Conservation (phyloP, 306 rosid species). For the Prunus padus region DNA sequence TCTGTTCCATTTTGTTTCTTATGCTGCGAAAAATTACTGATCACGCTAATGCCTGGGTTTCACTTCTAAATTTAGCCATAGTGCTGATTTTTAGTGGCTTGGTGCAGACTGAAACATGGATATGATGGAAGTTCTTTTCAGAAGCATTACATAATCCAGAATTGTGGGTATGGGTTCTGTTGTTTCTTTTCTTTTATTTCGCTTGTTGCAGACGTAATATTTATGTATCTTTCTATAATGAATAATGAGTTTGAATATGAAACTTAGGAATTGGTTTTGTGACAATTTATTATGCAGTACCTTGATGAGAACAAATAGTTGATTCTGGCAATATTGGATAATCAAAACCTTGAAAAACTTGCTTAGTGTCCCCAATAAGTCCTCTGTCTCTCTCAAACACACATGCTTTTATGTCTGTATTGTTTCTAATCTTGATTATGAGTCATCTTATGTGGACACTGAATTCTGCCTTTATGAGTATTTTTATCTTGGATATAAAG, state of each 20-base stretch:
- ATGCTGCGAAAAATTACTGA: too few relatives aligned
- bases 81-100: neutral
- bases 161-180: slow-evolving; percentile 44
- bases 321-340: slow-evolving; percentile 92
- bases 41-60: too few relatives aligned
- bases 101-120: slow-evolving; percentile 60
- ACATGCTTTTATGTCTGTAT: too few relatives aligned
- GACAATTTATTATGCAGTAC: slow-evolving; percentile 50
- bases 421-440: too few relatives aligned
- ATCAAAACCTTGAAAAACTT: slow-evolving; percentile 93
- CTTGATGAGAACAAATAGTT: slow-evolving; percentile 95
- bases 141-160: slow-evolving; percentile 51
- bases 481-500: too few relatives aligned
- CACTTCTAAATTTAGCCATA: neutral
- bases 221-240: too few relatives aligned
- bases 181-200: slow-evolving; percentile 5
- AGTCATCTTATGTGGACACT: too few relatives aligned
- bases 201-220: slow-evolving; percentile 9
- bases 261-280: too few relatives aligned
- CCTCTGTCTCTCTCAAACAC: neutral
- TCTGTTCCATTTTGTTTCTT: neutral
- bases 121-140: slow-evolving; percentile 62
- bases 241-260: too few relatives aligned
- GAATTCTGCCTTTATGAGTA: too few relatives aligned
- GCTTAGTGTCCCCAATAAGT: slow-evolving; percentile 98